These are phyloP conservation scores for Mollisiaceae sp. DNA, from an alignment of 2,329 filamentous ascomycete species.

Conservation along the genomic window DNA sequence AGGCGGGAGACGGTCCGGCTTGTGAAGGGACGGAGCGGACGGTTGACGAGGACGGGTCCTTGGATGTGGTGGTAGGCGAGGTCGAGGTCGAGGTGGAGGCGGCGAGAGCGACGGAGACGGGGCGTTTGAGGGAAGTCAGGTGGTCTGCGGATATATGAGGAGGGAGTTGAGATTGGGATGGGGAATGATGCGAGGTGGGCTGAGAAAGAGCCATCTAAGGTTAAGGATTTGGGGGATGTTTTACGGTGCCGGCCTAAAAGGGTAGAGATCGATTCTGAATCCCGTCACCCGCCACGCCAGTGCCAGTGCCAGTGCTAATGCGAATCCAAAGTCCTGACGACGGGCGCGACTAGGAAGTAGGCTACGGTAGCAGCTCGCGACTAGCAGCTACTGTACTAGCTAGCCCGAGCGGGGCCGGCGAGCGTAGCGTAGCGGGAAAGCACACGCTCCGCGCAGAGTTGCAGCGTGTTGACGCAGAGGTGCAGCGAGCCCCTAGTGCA, in stretches of 20 bases:
- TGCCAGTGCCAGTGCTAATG: not conserved
- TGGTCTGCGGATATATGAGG: constrained; percentile 23
- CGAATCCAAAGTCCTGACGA: not conserved
- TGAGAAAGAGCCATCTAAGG: constrained; percentile 30
- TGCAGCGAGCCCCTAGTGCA: too few species aligned
- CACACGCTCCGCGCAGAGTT: not conserved
- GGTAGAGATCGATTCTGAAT: constrained; percentile 1
- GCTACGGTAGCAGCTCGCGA: not conserved
- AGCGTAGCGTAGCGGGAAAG: constrained; percentile 5
- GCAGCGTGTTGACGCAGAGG: too few species aligned
- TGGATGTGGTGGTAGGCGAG: constrained; percentile 1
- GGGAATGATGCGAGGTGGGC: constrained; percentile 18
- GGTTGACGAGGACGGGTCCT: constrained; percentile 12
- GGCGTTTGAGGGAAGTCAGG: constrained; percentile 14
- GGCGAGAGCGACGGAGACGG: constrained; percentile 10
- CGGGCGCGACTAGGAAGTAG: not conserved
- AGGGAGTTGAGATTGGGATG: constrained; percentile 18
- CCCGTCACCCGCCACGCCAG: not conserved
- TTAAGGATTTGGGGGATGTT: constrained; percentile 20
- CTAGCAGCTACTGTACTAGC: too few species aligned
- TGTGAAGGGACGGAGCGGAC: constrained; percentile 6
- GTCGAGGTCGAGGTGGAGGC: not conserved
- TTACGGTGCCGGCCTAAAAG: constrained; percentile 11
- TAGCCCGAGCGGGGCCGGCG: not conserved
- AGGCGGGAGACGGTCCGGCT: constrained; percentile 4